These are phyloP conservation scores for Trichoderma lentiforme DNA, from an alignment of 2,329 filamentous ascomycete species.

Conservation along the genomic window DNA sequence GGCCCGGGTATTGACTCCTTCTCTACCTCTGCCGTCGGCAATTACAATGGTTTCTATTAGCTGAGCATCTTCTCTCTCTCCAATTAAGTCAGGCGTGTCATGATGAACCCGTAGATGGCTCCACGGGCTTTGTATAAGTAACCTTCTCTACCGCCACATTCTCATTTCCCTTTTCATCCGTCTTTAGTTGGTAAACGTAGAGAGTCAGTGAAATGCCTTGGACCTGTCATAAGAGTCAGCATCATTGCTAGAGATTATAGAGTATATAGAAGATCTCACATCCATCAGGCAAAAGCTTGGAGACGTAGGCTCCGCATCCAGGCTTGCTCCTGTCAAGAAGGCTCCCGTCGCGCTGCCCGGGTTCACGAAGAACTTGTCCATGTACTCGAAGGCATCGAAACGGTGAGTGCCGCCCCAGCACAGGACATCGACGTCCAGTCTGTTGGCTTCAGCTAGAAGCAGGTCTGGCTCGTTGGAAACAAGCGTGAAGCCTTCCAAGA, in stretches of 20 bases:
- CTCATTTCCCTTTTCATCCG: conserved; percentile 71
- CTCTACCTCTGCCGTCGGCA: conserved; percentile 22
- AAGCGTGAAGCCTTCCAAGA: conserved; percentile 65
- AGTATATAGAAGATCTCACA: conserved; percentile 55
- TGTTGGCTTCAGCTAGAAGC: conserved; percentile 64
- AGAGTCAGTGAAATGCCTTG: conserved; percentile 94
- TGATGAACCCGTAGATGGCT: conserved; percentile 53
- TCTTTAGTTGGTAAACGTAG: conserved; percentile 87
- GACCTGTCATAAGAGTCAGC: conserved; percentile 54
- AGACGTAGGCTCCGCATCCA: conserved; percentile 66
- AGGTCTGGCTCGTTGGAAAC: conserved; percentile 65
- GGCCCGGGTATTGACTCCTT: conserved; percentile 29
- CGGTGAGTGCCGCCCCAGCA: conserved; percentile 67
- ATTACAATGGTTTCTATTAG: not conserved
- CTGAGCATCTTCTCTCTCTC: not conserved
- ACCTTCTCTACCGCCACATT: conserved; percentile 84
- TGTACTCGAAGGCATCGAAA: conserved; percentile 70
- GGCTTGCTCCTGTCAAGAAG: conserved; percentile 55
- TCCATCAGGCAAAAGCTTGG: conserved; percentile 98
- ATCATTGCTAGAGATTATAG: not conserved
- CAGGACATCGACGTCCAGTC: conserved; percentile 65
- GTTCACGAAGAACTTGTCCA: conserved; percentile 72
- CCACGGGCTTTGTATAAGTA: conserved; percentile 75
- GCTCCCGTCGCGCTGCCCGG: conserved; percentile 65
- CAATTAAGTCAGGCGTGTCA: conserved; percentile 25